Base-by-base conservation (phyloP, 331 rosid genomes). In the Spiraea crenata region DNA sequence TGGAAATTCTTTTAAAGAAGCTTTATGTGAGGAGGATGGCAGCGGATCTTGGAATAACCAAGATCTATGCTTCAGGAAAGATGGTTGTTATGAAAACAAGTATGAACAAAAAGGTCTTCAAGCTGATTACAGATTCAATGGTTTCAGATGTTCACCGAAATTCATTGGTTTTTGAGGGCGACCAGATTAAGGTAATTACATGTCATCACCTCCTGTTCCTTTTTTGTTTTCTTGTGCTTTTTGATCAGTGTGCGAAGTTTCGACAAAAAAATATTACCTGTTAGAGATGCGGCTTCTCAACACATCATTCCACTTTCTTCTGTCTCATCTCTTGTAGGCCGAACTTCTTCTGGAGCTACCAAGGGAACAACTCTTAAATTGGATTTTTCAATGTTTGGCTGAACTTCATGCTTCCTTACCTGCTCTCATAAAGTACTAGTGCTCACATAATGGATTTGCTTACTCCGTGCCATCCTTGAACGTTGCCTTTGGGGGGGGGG, bases 11-110 rank as follows among this genome's bases (percentile, higher is more conserved):
- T n/a, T 72, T 91, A 71, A 83, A 87, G 83, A 91, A 89, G 82
- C 95, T 93, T 55, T 93, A 93, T 55, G 86, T 91, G 78, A 83
- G 87, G 75, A 91, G 97, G 86, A 93, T 93, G 99, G 92, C 99
- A 1, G 99, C 96, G n/a, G 99, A 93, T 83, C 78, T 93, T 20
- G 97, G 99, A 64, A 82, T 93, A 77, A 71, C 73, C 56, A 82
- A 83, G 70, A 86, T 93, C 48, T 91, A 82, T 80, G 78, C 92
- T 70, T 72, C 83, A 12, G 95, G 99, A 75, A 93, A 87, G 86
- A 79, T 35, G 16, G 86, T 93, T 70, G 70, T 62, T 47, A 87
- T 93, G 99, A 81, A 89, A 87, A 83, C 97, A 69, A 85, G 86
- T 66, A 87, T 91, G 85, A 87, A 66, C 49, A 86, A 77, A 72